Conservation (phyloP, 2,329 filamentous ascomycete genomes). For the Myriosclerotinia curreyana region DNA sequence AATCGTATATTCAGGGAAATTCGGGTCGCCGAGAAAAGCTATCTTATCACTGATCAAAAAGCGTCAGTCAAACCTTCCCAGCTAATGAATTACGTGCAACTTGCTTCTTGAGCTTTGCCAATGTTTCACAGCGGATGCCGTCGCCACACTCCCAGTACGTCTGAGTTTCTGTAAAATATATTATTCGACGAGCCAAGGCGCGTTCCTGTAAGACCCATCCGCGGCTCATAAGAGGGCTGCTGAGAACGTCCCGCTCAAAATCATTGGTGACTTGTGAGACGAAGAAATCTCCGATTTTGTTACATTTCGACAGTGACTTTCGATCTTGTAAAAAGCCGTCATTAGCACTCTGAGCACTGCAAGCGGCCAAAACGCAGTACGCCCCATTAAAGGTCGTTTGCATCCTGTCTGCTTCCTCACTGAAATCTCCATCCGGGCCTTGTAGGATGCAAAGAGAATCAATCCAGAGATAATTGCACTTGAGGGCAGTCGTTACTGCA, state of each 20-base stretch:
- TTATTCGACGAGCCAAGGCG: constrained; percentile 40
- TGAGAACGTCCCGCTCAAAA: constrained; percentile 40
- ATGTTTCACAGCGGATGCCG: constrained; percentile 40
- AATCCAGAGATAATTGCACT: constrained; percentile 38
- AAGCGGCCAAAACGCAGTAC: constrained; percentile 18
- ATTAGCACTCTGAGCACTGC: constrained; percentile 2
- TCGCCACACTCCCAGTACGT: constrained; percentile 43
- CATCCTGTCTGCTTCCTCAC: constrained; percentile 33
- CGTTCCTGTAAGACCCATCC: constrained; percentile 45
- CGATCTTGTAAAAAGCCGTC: background rate
- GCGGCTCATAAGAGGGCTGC: constrained; percentile 38
- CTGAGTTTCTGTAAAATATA: constrained; percentile 41
- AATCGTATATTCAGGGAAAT: constrained; percentile 30
- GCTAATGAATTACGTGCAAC: background rate
- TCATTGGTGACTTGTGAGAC: constrained; percentile 29
- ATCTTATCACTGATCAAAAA: constrained; percentile 20
- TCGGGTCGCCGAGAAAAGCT: constrained; percentile 37
- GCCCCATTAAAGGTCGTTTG: constrained; percentile 28
- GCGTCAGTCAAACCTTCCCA: background rate
- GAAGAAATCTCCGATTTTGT: background rate
- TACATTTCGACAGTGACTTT: background rate
- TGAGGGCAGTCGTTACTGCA: constrained; percentile 31
- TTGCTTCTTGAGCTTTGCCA: constrained; percentile 40
- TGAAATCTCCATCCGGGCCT: constrained; percentile 34
- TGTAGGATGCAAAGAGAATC: constrained; percentile 40